Conservation (phyloP, 1,139 yeast genomes). For the Blastobotrys persicus region DNA sequence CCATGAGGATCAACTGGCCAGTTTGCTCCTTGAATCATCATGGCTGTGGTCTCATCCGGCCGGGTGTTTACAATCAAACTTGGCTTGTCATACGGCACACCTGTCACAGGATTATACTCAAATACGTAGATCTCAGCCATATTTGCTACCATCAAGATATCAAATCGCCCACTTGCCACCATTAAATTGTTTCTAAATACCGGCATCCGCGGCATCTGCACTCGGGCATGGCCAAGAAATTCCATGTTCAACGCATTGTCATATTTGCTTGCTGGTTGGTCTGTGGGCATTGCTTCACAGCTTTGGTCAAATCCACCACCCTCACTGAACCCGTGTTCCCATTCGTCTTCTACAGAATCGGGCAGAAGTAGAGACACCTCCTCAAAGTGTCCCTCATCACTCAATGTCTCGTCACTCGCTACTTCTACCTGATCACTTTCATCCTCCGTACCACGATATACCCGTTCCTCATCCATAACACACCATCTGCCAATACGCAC, state of each 20-base stretch:
- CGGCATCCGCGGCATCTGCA: constrained; percentile 20
- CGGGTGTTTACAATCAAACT: constrained; percentile 20
- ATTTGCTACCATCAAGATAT: constrained; percentile 25
- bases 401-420: constrained; percentile 2
- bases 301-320: background rate
- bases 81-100: constrained; percentile 19
- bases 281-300: constrained; percentile 1
- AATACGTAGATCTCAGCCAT: constrained; percentile 22
- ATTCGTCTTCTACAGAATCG: background rate
- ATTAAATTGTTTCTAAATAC: constrained; percentile 28
- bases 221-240: constrained; percentile 18
- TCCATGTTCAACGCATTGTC: constrained; percentile 20
- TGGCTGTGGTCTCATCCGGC: constrained; percentile 23
- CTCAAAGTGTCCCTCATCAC: background rate
- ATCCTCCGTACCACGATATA: constrained; percentile 3
- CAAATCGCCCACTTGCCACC: constrained; percentile 22
- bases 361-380: constrained; percentile 3
- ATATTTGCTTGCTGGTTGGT: constrained; percentile 14
- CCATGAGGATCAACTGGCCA: constrained; percentile 49
- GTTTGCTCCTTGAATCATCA: constrained; percentile 28
- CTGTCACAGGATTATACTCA: constrained; percentile 22
- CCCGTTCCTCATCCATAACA: constrained; percentile 7
- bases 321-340: background rate
- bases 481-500: background rate
- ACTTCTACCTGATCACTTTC: background rate